Evolutionary conservation across 2,329 filamentous ascomycete genomes (phyloP), one percentile per base, ranked within the genome.

Genomic region (Cladophialophora psammophila): DNA sequence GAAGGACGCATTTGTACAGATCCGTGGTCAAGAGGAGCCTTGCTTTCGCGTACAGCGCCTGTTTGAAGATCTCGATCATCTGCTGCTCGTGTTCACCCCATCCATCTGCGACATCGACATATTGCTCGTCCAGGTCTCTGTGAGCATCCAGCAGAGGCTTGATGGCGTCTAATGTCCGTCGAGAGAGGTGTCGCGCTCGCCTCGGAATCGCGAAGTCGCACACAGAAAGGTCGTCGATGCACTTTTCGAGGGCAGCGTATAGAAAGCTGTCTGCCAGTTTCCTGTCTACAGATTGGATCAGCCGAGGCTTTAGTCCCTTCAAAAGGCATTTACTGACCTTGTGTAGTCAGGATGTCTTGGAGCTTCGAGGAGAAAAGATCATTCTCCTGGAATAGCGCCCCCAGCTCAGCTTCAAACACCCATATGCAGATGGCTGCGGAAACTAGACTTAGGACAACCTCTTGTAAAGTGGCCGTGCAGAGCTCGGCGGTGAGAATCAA

Each of bases 331-430:
- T 10, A 52, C 48, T 26, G 15, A 61, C 58, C 36, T 52, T 36
- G 58, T 36, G 12, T 48, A 5, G 53, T 20, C 5, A 63, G 18
- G n/a, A 63, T 52, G 10, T 18, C 38, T 20, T 12, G 42, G 40
- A 55, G 36, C n/a, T 61, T 53, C 48, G 62, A 26, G 35, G 42
- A 59, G 10, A 65, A 5, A 26, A 38, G 57, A 20, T 60, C 45
- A 32, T 31, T 45, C 52, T 65, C 63, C 20, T 62, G 57, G 40
- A 65, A 65, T 2, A 65, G 45, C 20, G 9, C 15, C 8, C 45
- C 36, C 8, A 61, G 4, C 40, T 65, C 58, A 20, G 54, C 54
- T 34, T 64, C 62, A 54, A 64, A 48, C 40, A 64, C 62, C 62
- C 62, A 64, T 6, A 9, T 18, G 42, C 54, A 59, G 10, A 64